Base-by-base conservation (phyloP, 768 basidiomycete genomes). In the Leccinum longicurvipes region DNA sequence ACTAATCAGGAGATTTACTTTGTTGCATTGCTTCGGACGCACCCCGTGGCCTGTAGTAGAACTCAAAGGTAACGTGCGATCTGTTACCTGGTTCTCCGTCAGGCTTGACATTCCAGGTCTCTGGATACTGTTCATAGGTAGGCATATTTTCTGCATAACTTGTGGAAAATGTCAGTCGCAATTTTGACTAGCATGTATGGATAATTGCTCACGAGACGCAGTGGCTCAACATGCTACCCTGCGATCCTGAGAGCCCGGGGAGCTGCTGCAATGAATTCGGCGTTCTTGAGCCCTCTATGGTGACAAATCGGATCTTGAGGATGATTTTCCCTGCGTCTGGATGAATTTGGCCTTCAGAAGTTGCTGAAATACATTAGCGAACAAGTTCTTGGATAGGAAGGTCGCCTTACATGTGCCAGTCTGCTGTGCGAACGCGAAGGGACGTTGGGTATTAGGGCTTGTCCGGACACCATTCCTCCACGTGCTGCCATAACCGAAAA, bases 21-120 rank as follows among this genome's bases (percentile, higher is more conserved):
- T 25, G 54, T 32, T 1, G 14, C 6, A 10, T 23, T 0, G 14
- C 46, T 24, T 51, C 14, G 25, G 47, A 64, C 73, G 42, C 57
- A 84, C 86, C 82, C 53, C 68, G 72, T 34, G 82, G 74, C 24
- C 84, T 74, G 66, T 89, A 89, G 39, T 83, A 76, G 65, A 89
- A 90, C 3, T 81, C 73, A 63, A 89, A 89, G 15, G 83, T 81
- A 24, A 87, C 83, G 52, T 79, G 81, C n/a, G 84, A 80, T 4
- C 66, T 62, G 7, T 68, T 69, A 19, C 63, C 55, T 15, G 69
- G 65, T 25, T 71, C 66, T 28, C 81, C 79, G 60, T 81, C 75
- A 0, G 83, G 73, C 49, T 73, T 70, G 10, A 85, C 76, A 3
- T 71, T 65, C 84, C 83, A 87, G 10, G 86, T 89, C 24, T 64